phyloP scores from a whole-genome alignment of 768 basidiomycete species.

The Albatrellus ellisii region DNA sequence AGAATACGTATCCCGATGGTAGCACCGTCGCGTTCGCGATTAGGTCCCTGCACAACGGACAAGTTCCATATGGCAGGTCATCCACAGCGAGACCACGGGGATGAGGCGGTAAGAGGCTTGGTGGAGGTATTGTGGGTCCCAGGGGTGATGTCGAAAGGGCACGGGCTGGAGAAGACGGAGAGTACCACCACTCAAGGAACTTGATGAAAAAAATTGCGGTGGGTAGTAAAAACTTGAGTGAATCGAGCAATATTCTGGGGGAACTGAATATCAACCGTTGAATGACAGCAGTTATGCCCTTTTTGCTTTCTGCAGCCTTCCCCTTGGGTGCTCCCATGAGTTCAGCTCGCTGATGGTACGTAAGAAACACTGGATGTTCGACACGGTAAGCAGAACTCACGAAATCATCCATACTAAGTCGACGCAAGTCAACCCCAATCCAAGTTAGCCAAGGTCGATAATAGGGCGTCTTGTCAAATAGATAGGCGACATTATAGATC shows the following conservation, averaged over 20 bases:
- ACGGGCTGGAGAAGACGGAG: slow-evolving; percentile 76
- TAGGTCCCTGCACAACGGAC: slow-evolving; percentile 61
- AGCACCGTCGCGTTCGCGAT: slow-evolving; percentile 83
- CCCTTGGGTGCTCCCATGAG: slow-evolving; percentile 13
- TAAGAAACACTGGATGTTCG: slow-evolving; percentile 6
- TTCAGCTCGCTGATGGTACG: slow-evolving; percentile 16
- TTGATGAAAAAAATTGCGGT: slow-evolving; percentile 91
- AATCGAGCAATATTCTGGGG: slow-evolving; percentile 61
- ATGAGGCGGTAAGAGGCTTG: slow-evolving; percentile 61
- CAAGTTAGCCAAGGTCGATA: slow-evolving; percentile 88
- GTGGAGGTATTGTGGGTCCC: slow-evolving; percentile 67
- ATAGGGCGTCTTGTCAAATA: slow-evolving; percentile 76
- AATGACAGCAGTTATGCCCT: slow-evolving; percentile 29
- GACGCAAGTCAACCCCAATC: slow-evolving; percentile 73
- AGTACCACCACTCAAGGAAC: slow-evolving; percentile 99
- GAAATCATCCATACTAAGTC: slow-evolving; percentile 68
- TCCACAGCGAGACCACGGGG: slow-evolving; percentile 58
- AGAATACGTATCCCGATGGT: slow-evolving; percentile 90
- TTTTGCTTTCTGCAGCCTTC: slow-evolving; percentile 15
- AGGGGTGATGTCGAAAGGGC: slow-evolving; percentile 47
- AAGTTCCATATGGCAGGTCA: slow-evolving; percentile 57
- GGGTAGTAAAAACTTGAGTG: slow-evolving; percentile 66
- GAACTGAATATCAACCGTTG: slow-evolving; percentile 35
- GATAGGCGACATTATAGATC: slow-evolving; percentile 74
- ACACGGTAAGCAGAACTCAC: slow-evolving; percentile 28